Evolutionary conservation across 345 rosid genomes (phyloP), one percentile per base, ranked within the genome.

Genomic region (Salix udensis): DNA sequence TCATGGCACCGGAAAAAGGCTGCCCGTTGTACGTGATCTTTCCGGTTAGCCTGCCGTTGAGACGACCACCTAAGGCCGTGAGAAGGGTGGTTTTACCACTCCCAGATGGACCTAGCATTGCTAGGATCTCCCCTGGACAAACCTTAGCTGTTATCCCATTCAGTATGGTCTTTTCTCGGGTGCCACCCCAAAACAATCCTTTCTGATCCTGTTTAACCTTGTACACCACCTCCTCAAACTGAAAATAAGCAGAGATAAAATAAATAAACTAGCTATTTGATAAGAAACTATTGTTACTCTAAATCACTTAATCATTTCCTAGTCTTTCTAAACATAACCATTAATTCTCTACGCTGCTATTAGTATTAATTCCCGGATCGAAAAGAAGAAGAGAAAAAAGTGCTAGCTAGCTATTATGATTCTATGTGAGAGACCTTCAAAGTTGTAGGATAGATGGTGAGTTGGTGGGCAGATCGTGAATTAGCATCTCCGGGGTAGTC

Each of bases 41-140:
- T 15, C 99, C 99, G 0, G 94, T 87, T 68, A 88, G 74, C 70
- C 86, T 91, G 23, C 90, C 92, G 0, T 80, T 78, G 70, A 93
- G 96, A 34, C 99, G 97, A 79, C 99, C 98, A 0, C 99, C 99
- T 0, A 96, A 94, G 52, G 99, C 99, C 5, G 96, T 93, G 6
- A 96, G 92, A 73, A 96, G 99, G 71, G 98, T 96, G 74, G 99
- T 96, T 87, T 96, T 96, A 71, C 99, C 99, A 78, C 99, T 96
- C 6, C 99, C 99, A 0, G 99, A 96, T 48, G 99, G 99, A 11
- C 99, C 99, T 39, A 96, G 83, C 98, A 96, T 93, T 19, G 99
- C 99, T 31, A 96, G 86, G 75, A 96, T 84, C 87, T 96, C 98
- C 58, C 98, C 99, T 4, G 99, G 98, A 64, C 86, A 84, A 75